Evolutionary conservation across 2,329 filamentous ascomycete species (phyloP).

Genomic region (Ophiocordyceps camponoti-rufipedis): DNA sequence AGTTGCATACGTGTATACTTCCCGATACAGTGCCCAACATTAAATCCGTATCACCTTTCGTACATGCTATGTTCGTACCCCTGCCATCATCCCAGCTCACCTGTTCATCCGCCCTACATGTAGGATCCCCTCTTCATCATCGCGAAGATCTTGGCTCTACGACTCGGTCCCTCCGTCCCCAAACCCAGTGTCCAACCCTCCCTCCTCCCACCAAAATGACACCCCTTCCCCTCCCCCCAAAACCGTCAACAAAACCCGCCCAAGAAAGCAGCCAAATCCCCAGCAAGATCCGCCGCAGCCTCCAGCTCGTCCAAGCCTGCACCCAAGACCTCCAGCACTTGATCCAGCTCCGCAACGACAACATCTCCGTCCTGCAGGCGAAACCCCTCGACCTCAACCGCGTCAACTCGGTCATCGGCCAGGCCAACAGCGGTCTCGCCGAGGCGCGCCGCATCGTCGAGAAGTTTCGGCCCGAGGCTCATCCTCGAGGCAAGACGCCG

Average conservation of each 20-base stretch:
- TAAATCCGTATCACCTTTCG: no score
- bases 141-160: no score
- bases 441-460: background rate
- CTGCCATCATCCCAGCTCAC: no score
- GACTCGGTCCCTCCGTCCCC: no score
- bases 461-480: background rate
- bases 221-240: background rate
- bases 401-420: background rate
- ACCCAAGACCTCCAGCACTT: background rate
- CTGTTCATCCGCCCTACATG: no score
- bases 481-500: background rate
- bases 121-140: no score
- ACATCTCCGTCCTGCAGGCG: background rate
- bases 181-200: no score
- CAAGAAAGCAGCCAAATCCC: background rate
- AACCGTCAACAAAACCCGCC: background rate
- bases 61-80: no score
- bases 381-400: background rate
- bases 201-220: background rate
- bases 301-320: background rate
- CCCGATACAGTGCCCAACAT: no score
- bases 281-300: background rate
- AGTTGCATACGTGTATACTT: no score
- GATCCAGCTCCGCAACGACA: background rate
- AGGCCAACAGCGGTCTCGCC: background rate